These are phyloP conservation scores for Phytophthora hybrid DNA, from an alignment of 352 stramenopile genomes.

Conservation along the genomic window DNA sequence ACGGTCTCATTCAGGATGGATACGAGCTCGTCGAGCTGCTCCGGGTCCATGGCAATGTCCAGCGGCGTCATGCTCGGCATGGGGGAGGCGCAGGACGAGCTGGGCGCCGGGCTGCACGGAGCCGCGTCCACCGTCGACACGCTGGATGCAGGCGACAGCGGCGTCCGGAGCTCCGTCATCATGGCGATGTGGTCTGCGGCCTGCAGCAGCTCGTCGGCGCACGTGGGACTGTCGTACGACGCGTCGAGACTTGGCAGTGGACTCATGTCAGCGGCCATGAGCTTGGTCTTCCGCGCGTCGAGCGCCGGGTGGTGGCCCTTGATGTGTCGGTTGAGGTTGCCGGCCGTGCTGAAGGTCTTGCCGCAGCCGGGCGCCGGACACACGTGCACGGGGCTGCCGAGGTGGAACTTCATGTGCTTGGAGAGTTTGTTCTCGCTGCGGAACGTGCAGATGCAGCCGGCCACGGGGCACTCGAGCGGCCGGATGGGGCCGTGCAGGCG, in stretches of 20 bases:
- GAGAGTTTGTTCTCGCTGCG: constrained; percentile 66
- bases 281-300: constrained; percentile 36
- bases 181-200: neutral
- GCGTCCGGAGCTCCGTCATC: constrained; percentile 11
- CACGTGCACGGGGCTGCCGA: constrained; percentile 57
- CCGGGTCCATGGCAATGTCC: constrained; percentile 28
- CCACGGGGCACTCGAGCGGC: constrained; percentile 56
- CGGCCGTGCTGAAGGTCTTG: constrained; percentile 70
- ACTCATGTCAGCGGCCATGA: constrained; percentile 22
- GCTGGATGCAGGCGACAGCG: constrained; percentile 20
- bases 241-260: constrained; percentile 14
- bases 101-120: constrained; percentile 19
- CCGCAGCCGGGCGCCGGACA: constrained; percentile 50
- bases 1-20: constrained; percentile 49
- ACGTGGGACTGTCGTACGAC: constrained; percentile 43
- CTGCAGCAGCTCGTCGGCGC: constrained; percentile 30
- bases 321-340: constrained; percentile 70
- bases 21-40: constrained; percentile 52
- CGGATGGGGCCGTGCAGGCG: constrained; percentile 62
- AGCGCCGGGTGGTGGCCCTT: constrained; percentile 58
- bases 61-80: constrained; percentile 17
- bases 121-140: constrained; percentile 24
- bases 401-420: constrained; percentile 75
- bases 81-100: constrained; percentile 28
- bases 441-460: constrained; percentile 60